These are phyloP conservation scores for Tolypocladium paradoxum DNA, from an alignment of 2,329 filamentous ascomycete species.

Conservation along the genomic window DNA sequence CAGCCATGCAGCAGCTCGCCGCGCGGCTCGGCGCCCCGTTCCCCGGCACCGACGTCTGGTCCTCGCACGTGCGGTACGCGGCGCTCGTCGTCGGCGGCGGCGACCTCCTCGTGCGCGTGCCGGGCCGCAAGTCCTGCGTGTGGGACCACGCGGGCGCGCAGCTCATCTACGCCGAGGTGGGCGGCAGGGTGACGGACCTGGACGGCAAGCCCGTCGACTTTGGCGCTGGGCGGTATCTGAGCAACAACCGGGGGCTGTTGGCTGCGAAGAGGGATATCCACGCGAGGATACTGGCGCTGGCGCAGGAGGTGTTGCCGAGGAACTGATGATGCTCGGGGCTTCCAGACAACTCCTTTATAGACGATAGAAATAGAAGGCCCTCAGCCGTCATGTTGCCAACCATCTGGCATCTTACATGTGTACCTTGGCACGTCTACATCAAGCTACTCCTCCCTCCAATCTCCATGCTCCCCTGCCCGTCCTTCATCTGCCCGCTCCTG, in stretches of 20 bases:
- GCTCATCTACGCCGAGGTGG: slow-evolving; percentile 43
- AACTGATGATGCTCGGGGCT: neutral
- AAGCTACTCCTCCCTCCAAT: slow-evolving; percentile 86
- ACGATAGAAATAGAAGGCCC: neutral
- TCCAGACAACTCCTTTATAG: neutral
- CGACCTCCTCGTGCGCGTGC: slow-evolving; percentile 23
- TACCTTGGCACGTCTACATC: slow-evolving; percentile 50
- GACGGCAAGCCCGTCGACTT: slow-evolving; percentile 25
- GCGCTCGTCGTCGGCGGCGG: slow-evolving; percentile 25
- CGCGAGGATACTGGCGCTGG: slow-evolving; percentile 22
- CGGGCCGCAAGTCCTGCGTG: slow-evolving; percentile 16
- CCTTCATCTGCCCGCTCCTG: slow-evolving; percentile 88
- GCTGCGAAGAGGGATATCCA: slow-evolving; percentile 36
- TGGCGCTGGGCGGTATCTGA: slow-evolving; percentile 21
- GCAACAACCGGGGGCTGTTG: slow-evolving; percentile 22
- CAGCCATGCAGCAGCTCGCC: too few relatives aligned
- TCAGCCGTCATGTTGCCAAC: neutral
- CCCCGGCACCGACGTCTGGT: slow-evolving; percentile 27
- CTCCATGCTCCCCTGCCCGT: slow-evolving; percentile 83
- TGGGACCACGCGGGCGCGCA: slow-evolving; percentile 50
- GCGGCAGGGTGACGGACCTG: slow-evolving; percentile 41
- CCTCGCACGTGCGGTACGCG: slow-evolving; percentile 28
- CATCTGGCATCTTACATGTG: neutral
- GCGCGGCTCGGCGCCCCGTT: slow-evolving; percentile 18
- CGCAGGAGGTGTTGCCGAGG: slow-evolving; percentile 8